Percentiles rank a stretch among this genome's conserved stretches.
Evolutionary conservation across 2,329 filamentous ascomycete genomes (phyloP).

Genomic region (Ramularia endophylla): DNA sequence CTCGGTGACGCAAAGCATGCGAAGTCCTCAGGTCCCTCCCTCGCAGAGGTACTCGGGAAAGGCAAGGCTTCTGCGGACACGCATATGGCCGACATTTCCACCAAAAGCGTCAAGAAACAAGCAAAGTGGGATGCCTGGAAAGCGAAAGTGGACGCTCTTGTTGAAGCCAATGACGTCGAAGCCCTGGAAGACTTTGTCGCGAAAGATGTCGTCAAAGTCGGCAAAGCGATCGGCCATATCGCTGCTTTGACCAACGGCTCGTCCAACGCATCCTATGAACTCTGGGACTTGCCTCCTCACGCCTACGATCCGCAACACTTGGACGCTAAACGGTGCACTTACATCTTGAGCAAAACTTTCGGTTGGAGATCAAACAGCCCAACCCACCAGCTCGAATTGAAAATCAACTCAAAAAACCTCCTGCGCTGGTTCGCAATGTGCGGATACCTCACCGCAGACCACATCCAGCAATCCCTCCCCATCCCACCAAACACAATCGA

Average conservation of each 20-base stretch:
- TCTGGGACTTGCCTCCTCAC: slow-evolving; percentile 41
- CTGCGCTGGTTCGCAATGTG: slow-evolving; percentile 58
- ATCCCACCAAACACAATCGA: slow-evolving; percentile 15
- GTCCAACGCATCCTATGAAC: slow-evolving; percentile 1
- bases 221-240: slow-evolving; percentile 1
- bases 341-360: slow-evolving; percentile 47
- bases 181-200: slow-evolving; percentile 27
- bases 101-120: slow-evolving; percentile 14
- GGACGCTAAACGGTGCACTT: slow-evolving; percentile 60
- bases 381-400: slow-evolving; percentile 11
- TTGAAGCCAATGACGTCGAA: slow-evolving; percentile 17
- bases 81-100: slow-evolving; percentile 3
- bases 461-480: slow-evolving; percentile 37
- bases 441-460: slow-evolving; percentile 42
- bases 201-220: slow-evolving; percentile 9
- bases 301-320: slow-evolving; percentile 40
- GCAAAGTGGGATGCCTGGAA: slow-evolving; percentile 25
- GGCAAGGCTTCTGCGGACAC: slow-evolving; percentile 38
- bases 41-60: slow-evolving; percentile 69
- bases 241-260: slow-evolving; percentile 6
- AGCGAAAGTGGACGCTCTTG: slow-evolving; percentile 20
- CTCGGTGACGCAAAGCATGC: slow-evolving; percentile 31
- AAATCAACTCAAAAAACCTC: slow-evolving; percentile 38
- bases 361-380: slow-evolving; percentile 14
- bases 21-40: slow-evolving; percentile 46